phyloP scores from a whole-genome alignment of 2,329 filamentous ascomycete species.

The Gaeumannomyces sp. region DNA sequence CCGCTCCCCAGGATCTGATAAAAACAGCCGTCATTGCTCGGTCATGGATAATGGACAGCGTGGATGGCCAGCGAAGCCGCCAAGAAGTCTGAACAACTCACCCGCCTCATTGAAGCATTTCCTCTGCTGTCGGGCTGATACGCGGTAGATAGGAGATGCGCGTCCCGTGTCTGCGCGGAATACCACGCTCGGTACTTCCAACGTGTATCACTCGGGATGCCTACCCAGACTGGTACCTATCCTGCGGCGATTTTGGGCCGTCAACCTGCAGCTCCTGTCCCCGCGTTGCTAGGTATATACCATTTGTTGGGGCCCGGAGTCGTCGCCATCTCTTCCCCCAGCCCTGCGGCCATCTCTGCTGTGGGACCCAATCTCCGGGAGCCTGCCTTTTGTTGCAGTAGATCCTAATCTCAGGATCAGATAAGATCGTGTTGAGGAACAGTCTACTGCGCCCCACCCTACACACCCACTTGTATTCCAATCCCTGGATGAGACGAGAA shows the following conservation, averaged over 20 bases:
- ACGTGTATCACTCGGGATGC: background rate
- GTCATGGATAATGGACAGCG: background rate
- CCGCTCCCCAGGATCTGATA: background rate
- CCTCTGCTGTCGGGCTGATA: background rate
- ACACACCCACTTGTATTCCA: too few species aligned
- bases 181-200: background rate
- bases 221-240: too few species aligned
- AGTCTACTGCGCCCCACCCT: too few species aligned
- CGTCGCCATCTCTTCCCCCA: background rate
- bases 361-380: background rate
- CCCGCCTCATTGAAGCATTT: background rate
- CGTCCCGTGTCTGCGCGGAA: background rate
- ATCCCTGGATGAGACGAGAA: too few species aligned
- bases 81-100: background rate
- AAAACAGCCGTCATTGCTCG: background rate
- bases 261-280: too few species aligned
- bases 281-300: background rate
- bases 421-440: conserved; percentile 8
- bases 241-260: background rate
- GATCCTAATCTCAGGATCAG: conserved; percentile 12
- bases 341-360: background rate
- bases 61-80: background rate
- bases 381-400: background rate
- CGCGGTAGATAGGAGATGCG: background rate
- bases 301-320: background rate